These are phyloP conservation scores for Pseudopyrenochaeta lycopersici DNA, from an alignment of 2,329 filamentous ascomycete species.

Conservation along the genomic window DNA sequence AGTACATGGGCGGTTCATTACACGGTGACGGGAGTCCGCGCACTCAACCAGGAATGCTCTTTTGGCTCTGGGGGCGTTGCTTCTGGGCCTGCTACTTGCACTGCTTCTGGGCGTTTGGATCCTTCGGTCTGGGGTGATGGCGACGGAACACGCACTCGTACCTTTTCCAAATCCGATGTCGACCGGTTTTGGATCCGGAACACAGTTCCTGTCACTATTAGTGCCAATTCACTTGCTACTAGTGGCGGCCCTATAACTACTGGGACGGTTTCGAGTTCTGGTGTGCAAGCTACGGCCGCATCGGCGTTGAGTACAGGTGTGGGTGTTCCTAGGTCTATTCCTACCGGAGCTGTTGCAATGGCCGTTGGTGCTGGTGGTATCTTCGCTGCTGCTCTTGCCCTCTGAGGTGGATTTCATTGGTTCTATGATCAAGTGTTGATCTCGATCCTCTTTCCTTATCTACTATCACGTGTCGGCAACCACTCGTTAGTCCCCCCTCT, in stretches of 20 bases:
- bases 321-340: constrained; percentile 10
- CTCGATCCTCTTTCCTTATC: neutral
- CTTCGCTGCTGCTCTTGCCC: constrained; percentile 11
- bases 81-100: constrained; percentile 15
- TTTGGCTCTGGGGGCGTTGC: constrained; percentile 12
- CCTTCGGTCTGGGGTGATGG: constrained; percentile 12
- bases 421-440: no score
- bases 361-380: constrained; percentile 14
- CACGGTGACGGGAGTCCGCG: constrained; percentile 2
- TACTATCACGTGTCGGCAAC: neutral
- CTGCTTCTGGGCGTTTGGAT: constrained; percentile 11
- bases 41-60: constrained; percentile 12
- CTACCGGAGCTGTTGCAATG: constrained; percentile 12
- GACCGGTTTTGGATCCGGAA: constrained; percentile 13
- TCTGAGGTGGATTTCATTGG: constrained; percentile 1
- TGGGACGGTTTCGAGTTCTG: constrained; percentile 1
- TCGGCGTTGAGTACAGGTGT: constrained; percentile 8
- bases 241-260: neutral
- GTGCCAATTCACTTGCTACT: neutral
- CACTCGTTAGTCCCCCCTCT: neutral
- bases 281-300: neutral
- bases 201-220: constrained; percentile 11
- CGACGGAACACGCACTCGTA: constrained; percentile 8
- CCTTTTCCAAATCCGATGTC: constrained; percentile 11
- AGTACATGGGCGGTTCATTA: constrained; percentile 18